Evolutionary conservation across 345 rosid genomes (phyloP), one percentile per base, ranked within the genome.

Genomic region (Hypericum perforatum): DNA sequence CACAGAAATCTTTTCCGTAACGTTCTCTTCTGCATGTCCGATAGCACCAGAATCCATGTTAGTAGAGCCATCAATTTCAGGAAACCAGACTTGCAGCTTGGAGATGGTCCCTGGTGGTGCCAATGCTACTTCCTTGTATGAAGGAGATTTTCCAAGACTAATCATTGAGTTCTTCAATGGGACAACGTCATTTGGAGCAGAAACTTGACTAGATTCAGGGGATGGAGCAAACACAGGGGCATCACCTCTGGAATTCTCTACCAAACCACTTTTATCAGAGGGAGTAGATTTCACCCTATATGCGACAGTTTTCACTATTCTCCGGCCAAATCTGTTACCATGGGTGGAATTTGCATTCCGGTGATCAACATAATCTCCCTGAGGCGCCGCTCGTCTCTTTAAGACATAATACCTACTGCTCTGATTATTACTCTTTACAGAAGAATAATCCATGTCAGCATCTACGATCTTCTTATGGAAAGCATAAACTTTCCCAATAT

Each of bases 71-170:
- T 82, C 78, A 52, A 47, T 65, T 62, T 71, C 71, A 15, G 81
- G 76, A 52, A 54, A 63, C 80, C 81, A 73, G 42, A 72, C 70
- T 57, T 86, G 94, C 74, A 81, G 63, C 66, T 70, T 80, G 49
- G 88, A 69, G 66, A 92, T 81, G 39, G 83, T 76, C 39, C 98
- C 98, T 55, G 95, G 96, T 6, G 96, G 98, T 37, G 98, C 94
- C 72, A 92, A 42, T 58, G 98, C 96, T 54, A 92, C 96, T 74
- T 92, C 98, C 78, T 85, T 92, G 76, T 92, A 92, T 51, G 98
- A 92, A 63, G 85, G 95, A 66, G 95, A 88, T 71, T 88, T 92
- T 57, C 95, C 98, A 52, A 80, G 83, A 71, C 80, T 73, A 40
- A 71, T 70, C 44, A 72, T 65, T 40, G 86, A 63, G 38, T 48